Base-by-base conservation (phyloP, 495 filamentous ascomycete genomes). In the Neurospora sp. region DNA sequence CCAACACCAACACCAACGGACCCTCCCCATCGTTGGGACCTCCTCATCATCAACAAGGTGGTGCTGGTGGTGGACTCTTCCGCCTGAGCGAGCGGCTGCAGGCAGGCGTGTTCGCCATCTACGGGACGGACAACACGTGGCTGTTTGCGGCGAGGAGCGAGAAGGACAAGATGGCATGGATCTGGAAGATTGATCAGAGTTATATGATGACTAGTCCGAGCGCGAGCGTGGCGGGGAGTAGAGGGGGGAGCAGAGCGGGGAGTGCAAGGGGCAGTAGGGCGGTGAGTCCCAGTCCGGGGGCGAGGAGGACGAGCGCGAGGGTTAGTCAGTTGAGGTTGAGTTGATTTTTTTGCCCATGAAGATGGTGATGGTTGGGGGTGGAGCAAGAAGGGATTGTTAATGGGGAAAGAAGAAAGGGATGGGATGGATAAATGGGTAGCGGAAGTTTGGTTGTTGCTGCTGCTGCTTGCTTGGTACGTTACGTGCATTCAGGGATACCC, bases 141-240 rank as follows among this genome's bases (percentile, higher is more conserved):
- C 84, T 99, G 70, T 98, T 99, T 82, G 93, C 93, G 35, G 92
- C 93, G 59, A 85, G 93, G 68, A 93, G 88, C 72, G 94, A 97
- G 83, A 84, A 89, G 16, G 93, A 97, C 77, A 97, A 96, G 84
- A 89, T 93, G 35, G 94, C 98, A 78, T 99, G 96, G 96, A 96
- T 98, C 76, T 83, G 93, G 76, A 90, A 89, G 78, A 91, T 97
- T 73, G 89, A 90, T 75, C 88, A 90, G 76, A 83, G 82, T 53
- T 85, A 82, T 73, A 48, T 76, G 37, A 76, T 76, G 70, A 79
- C 81, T 18, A 76, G 74, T 41, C 72, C 71, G 1, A 78, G 76
- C 31, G 75, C 69, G 59, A 81, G 79, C 68, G 81, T 61, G 9
- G 61, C 40, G 18, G 74, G 69, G 35, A 77, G 73, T 41, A 61